phyloP scores from a whole-genome alignment of 1,139 yeast species.

The Pichia sp. region DNA sequence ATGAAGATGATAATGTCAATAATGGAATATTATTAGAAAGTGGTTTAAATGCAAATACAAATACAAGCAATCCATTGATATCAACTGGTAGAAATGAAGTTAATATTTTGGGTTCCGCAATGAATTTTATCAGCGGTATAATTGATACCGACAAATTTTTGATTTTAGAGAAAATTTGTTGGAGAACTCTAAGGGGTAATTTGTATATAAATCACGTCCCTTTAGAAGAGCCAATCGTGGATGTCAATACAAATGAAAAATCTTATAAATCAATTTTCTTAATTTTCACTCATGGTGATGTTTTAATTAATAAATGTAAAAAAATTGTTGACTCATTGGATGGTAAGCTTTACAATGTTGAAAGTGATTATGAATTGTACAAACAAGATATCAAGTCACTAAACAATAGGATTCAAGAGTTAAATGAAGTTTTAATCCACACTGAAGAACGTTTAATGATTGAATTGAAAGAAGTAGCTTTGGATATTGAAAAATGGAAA shows the following conservation, averaged over 20 bases:
- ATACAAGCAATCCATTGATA: not conserved
- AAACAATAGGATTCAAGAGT: constrained; percentile 43
- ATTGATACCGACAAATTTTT: constrained; percentile 65
- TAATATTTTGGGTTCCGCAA: constrained; percentile 29
- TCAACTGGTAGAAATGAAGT: constrained; percentile 20
- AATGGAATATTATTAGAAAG: constrained; percentile 15
- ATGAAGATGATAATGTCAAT: constrained; percentile 12
- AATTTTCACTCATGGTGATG: constrained; percentile 73
- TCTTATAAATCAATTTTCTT: constrained; percentile 62
- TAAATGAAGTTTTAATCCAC: constrained; percentile 53
- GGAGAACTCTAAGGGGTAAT: constrained; percentile 79
- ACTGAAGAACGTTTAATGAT: constrained; percentile 66
- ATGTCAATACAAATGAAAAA: constrained; percentile 41
- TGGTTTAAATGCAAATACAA: constrained; percentile 10
- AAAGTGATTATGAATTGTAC: constrained; percentile 48
- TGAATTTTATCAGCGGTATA: constrained; percentile 71
- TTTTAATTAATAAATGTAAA: constrained; percentile 58
- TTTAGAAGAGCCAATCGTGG: constrained; percentile 51
- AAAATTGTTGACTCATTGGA: constrained; percentile 80
- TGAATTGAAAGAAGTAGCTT: constrained; percentile 71
- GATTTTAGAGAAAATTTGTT: constrained; percentile 75
- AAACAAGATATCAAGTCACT: constrained; percentile 57
- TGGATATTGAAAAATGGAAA: constrained; percentile 63
- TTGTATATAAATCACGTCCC: constrained; percentile 68
- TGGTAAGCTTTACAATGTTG: constrained; percentile 66